Percentiles rank a stretch among this genome's conserved stretches.
Evolutionary conservation across 2,329 filamentous ascomycete species (phyloP).

Genomic region (Trichoderma sp.): DNA sequence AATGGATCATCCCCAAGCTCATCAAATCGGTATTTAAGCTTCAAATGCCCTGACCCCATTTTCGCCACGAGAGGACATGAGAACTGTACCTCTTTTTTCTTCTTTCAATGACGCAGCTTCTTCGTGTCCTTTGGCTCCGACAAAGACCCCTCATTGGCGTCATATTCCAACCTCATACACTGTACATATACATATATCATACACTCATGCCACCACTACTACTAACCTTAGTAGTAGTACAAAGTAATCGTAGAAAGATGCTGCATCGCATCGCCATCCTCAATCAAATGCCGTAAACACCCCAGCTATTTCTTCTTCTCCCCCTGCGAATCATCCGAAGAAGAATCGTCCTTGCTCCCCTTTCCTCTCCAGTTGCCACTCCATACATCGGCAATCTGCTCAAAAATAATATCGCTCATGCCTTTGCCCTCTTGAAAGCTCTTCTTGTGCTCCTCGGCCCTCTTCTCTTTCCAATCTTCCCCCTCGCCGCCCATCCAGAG

Average conservation of each 20-base stretch:
- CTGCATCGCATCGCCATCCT: not conserved
- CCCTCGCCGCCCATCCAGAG: slow-evolving; percentile 59
- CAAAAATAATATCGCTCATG: slow-evolving; percentile 53
- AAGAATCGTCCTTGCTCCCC: slow-evolving; percentile 24
- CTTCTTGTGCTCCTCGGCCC: slow-evolving; percentile 49
- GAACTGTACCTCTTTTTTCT: not conserved
- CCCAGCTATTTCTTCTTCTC: slow-evolving; percentile 21
- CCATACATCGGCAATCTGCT: slow-evolving; percentile 56
- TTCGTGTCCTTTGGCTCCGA: not conserved
- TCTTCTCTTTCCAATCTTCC: slow-evolving; percentile 53
- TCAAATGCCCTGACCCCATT: not conserved
- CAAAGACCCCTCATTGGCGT: not conserved
- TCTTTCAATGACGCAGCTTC: not conserved
- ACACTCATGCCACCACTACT: not conserved
- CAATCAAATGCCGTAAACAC: not conserved
- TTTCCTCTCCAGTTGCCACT: slow-evolving; percentile 36
- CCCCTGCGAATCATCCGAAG: slow-evolving; percentile 13
- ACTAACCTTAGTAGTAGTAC: no score
- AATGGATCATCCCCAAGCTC: no score
- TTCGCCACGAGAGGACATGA: not conserved
- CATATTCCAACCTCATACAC: not conserved
- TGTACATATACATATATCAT: not conserved
- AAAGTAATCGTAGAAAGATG: not conserved
- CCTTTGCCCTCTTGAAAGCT: slow-evolving; percentile 55
- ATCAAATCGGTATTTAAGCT: not conserved